Conservation (phyloP, 768 basidiomycete species). For the Xerocomus potaroensis region DNA sequence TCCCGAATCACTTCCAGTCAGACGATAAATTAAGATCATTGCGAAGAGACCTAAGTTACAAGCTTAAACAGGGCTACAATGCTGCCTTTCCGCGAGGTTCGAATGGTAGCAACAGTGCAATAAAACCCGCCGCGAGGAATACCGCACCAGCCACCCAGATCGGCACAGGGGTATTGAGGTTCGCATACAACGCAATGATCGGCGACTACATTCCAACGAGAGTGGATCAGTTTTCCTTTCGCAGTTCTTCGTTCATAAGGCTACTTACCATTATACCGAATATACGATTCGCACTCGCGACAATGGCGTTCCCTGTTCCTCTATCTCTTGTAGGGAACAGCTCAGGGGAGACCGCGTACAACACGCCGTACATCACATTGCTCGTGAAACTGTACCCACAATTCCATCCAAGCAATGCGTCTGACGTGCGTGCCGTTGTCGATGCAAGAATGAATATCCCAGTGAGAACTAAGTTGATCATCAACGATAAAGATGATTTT, state of each 20-base stretch:
- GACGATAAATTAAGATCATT: slow-evolving; percentile 15
- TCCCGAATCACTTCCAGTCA: too few relatives aligned
- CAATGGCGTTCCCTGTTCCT: slow-evolving; percentile 55
- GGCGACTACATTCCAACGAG: too few relatives aligned
- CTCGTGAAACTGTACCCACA: slow-evolving; percentile 54
- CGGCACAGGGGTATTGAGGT: slow-evolving; percentile 45
- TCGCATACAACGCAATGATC: slow-evolving; percentile 47
- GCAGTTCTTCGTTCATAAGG: neutral
- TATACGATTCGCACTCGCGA: slow-evolving; percentile 48
- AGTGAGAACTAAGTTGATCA: slow-evolving; percentile 38
- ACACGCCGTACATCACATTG: slow-evolving; percentile 54
- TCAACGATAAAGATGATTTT: too few relatives aligned
- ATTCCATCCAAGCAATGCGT: slow-evolving; percentile 53
- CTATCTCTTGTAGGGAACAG: slow-evolving; percentile 51
- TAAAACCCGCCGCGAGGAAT: slow-evolving; percentile 46
- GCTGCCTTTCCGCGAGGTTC: slow-evolving; percentile 56
- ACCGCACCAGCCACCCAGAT: slow-evolving; percentile 52
- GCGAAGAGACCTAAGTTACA: neutral
- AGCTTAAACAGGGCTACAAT: slow-evolving; percentile 36
- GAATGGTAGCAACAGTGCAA: slow-evolving; percentile 50
- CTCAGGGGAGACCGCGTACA: slow-evolving; percentile 43
- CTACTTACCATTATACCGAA: slow-evolving; percentile 54
- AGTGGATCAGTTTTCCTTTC: neutral
- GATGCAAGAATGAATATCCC: slow-evolving; percentile 55
- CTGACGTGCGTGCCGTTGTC: slow-evolving; percentile 51